Evolutionary conservation across 208 protist species (phyloP).

Genomic region (Trypanosoma scelopori): DNA sequence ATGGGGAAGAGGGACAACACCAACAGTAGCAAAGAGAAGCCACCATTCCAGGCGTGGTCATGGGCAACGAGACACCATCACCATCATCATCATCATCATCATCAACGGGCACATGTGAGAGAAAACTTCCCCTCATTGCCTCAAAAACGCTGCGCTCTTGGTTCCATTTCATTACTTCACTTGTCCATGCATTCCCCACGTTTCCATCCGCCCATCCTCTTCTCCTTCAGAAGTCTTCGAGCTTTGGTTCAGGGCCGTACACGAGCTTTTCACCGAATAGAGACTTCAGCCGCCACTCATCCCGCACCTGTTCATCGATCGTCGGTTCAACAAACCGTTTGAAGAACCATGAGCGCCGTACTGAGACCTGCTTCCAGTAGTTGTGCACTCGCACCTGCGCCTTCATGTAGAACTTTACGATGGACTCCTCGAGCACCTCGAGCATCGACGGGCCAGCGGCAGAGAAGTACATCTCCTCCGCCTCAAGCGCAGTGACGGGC

Average conservation of each 20-base stretch:
- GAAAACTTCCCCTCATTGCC: background rate
- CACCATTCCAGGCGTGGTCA: too few species aligned
- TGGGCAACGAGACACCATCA: too few species aligned
- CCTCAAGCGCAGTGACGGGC: slow-evolving; percentile 76
- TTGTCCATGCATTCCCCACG: slow-evolving; percentile 1
- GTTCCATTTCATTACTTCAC: too few species aligned
- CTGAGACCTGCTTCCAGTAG: slow-evolving; percentile 85
- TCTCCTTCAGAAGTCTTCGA: slow-evolving; percentile 23
- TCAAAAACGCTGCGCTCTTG: too few species aligned
- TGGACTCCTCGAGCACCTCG: slow-evolving; percentile 71
- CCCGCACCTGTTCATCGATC: slow-evolving; percentile 53
- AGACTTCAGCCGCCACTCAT: slow-evolving; percentile 64
- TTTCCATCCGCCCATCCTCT: slow-evolving; percentile 1
- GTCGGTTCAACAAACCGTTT: slow-evolving; percentile 74
- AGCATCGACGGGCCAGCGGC: slow-evolving; percentile 72
- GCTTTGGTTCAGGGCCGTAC: slow-evolving; percentile 49
- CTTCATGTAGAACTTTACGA: slow-evolving; percentile 67
- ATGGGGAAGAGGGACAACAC: background rate
- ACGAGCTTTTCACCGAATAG: slow-evolving; percentile 73
- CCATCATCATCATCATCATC: too few species aligned
- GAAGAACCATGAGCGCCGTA: slow-evolving; percentile 82
- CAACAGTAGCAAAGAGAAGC: slow-evolving; percentile 5
- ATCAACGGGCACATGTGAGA: too few species aligned
- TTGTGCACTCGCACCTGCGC: slow-evolving; percentile 82
- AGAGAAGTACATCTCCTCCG: slow-evolving; percentile 90